These are phyloP conservation scores for Sanghuangporus sanghuang DNA, from an alignment of 1,284 basidiomycete species.

Conservation along the genomic window DNA sequence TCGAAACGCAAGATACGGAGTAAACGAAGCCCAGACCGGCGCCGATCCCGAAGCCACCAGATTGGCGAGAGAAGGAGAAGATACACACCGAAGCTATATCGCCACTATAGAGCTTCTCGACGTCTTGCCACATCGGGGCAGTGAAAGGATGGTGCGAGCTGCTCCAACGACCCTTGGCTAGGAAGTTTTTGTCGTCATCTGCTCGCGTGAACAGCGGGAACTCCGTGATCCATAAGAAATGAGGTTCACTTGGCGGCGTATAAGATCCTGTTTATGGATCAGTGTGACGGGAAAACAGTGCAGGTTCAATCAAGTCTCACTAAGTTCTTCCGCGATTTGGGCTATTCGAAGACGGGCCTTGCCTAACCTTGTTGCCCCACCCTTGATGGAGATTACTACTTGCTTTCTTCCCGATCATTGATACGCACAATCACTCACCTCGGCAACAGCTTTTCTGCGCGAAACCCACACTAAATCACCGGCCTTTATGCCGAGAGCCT, in stretches of 20 bases:
- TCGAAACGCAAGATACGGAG: not conserved
- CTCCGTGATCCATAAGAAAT: constrained; percentile 93
- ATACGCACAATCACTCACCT: constrained; percentile 1
- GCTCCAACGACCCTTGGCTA: constrained; percentile 84
- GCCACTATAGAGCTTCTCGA: constrained; percentile 67
- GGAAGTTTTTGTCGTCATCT: constrained; percentile 83
- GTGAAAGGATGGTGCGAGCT: constrained; percentile 95
- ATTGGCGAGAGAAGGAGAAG: not conserved
- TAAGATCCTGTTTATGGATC: constrained; percentile 41
- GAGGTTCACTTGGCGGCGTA: constrained; percentile 52
- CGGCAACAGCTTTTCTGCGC: constrained; percentile 9
- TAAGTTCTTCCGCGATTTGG: constrained; percentile 53
- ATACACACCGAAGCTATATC: constrained; percentile 55
- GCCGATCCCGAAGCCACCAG: constrained; percentile 6
- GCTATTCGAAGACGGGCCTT: constrained; percentile 66
- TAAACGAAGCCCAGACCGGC: constrained; percentile 5
- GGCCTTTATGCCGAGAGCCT: constrained; percentile 2
- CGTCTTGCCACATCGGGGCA: constrained; percentile 88
- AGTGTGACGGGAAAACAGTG: constrained; percentile 17
- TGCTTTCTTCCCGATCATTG: not conserved
- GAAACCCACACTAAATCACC: constrained; percentile 14
- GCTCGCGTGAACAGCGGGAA: constrained; percentile 91
- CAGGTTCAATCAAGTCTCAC: constrained; percentile 33
- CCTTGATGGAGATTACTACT: constrained; percentile 39
- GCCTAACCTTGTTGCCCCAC: constrained; percentile 81